Percentiles rank a stretch among this genome's conserved stretches.
Evolutionary conservation across 176 grass and related monocot species (phyloP).

Genomic region (Oryza coarctata): DNA sequence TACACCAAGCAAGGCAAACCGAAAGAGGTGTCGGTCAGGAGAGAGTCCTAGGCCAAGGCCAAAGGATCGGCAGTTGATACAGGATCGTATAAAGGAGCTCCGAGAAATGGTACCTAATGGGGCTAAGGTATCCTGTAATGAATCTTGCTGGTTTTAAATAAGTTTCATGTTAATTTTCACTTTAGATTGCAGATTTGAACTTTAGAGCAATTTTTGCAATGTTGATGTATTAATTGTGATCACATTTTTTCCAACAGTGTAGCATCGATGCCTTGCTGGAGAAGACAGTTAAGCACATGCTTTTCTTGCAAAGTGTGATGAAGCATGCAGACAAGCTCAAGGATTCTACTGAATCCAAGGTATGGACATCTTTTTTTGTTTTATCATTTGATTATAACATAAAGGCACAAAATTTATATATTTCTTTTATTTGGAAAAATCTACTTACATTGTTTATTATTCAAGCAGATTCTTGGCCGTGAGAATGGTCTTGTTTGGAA

Average conservation of each 20-base stretch:
- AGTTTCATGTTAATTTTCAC: conserved; percentile 26
- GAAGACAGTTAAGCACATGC: conserved; percentile 89
- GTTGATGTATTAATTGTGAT: conserved; percentile 26
- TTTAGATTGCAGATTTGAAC: conserved; percentile 16
- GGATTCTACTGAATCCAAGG: conserved; percentile 68
- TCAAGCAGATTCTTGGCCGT: conserved; percentile 55
- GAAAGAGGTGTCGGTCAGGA: conserved; percentile 69
- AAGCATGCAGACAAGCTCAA: conserved; percentile 79
- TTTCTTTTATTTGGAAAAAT: not conserved
- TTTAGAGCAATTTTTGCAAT: not conserved
- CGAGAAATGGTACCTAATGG: conserved; percentile 80
- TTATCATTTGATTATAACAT: conserved; percentile 3
- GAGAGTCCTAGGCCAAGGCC: conserved; percentile 68
- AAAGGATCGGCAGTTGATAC: conserved; percentile 80
- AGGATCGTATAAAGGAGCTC: conserved; percentile 80
- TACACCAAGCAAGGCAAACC: conserved; percentile 53
- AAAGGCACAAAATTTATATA: conserved; percentile 9
- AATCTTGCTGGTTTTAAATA: conserved; percentile 11
- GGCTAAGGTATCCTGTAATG: conserved; percentile 59
- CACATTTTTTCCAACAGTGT: conserved; percentile 54
- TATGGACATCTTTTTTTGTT: conserved; percentile 30
- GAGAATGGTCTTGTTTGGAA: conserved; percentile 70
- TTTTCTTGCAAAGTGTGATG: conserved; percentile 83
- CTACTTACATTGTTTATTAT: conserved; percentile 3
- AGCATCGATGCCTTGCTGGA: conserved; percentile 87